Evolutionary conservation across 306 rosid genomes (phyloP).

Genomic region (Mimosa bimucronata): DNA sequence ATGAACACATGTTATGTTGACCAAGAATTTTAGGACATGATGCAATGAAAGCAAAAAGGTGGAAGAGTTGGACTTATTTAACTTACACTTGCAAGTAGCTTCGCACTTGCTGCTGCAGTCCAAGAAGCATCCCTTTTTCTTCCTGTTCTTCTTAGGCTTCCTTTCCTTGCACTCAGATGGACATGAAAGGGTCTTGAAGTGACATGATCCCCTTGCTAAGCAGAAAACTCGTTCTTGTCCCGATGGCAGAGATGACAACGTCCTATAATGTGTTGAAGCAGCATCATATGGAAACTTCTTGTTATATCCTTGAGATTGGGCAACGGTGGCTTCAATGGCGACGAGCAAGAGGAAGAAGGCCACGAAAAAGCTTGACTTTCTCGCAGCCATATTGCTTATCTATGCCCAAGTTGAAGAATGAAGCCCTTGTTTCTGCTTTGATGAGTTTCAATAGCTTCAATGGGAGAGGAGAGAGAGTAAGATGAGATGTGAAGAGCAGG

Average conservation of each 20-base stretch:
- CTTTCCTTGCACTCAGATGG: conserved; percentile 57
- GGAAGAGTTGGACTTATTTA: conserved; percentile 40
- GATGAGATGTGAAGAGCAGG: conserved; percentile 10
- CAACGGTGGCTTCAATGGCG: conserved; percentile 47
- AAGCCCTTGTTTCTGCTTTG: conserved; percentile 21
- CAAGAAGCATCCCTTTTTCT: conserved; percentile 66
- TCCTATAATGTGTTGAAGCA: conserved; percentile 36
- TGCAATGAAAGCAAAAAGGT: neutral
- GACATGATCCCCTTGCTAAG: conserved; percentile 45
- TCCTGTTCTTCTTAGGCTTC: conserved; percentile 82
- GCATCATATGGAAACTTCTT: conserved; percentile 17
- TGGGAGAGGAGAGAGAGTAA: conserved; percentile 23
- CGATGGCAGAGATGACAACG: conserved; percentile 29
- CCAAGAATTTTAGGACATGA: neutral
- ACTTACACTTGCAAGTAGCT: conserved; percentile 82
- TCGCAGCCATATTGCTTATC: conserved; percentile 46
- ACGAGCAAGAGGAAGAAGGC: conserved; percentile 49
- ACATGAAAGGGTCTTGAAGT: conserved; percentile 55
- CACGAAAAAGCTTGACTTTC: conserved; percentile 43
- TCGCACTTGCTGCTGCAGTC: conserved; percentile 78
- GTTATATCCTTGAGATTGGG: conserved; percentile 36
- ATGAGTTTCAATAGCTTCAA: conserved; percentile 31
- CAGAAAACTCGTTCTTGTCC: conserved; percentile 69
- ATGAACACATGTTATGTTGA: neutral
- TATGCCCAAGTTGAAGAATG: conserved; percentile 4